phyloP scores from a whole-genome alignment of 2,329 filamentous ascomycete species.

The Periglandula ipomoeae region DNA sequence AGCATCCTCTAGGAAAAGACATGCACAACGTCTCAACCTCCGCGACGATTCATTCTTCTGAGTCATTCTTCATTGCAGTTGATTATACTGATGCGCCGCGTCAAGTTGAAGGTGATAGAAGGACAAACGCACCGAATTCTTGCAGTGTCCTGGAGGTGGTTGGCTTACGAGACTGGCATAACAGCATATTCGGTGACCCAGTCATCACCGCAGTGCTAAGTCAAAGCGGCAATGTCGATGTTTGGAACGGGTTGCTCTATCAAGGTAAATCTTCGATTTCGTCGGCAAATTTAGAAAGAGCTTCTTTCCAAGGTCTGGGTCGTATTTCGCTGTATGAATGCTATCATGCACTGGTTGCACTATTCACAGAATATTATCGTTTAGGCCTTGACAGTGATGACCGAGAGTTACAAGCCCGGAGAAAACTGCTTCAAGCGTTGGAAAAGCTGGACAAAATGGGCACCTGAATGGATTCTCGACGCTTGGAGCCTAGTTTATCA shows the following conservation, averaged over 20 bases:
- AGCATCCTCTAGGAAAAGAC: neutral
- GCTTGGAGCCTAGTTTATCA: constrained; percentile 29
- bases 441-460: constrained; percentile 34
- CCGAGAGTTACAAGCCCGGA: constrained; percentile 43
- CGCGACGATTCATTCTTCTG: neutral
- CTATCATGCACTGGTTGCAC: constrained; percentile 43
- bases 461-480: constrained; percentile 18
- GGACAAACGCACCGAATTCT: neutral
- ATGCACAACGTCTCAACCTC: neutral
- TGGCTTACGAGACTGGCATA: constrained; percentile 46
- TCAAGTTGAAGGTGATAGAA: neutral
- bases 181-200: constrained; percentile 51
- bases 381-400: constrained; percentile 37
- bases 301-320: constrained; percentile 22
- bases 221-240: constrained; percentile 31
- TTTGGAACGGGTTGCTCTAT: constrained; percentile 37
- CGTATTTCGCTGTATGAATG: constrained; percentile 48
- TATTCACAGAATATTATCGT: constrained; percentile 48
- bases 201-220: constrained; percentile 42
- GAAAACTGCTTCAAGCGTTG: constrained; percentile 38
- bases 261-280: neutral
- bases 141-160: neutral
- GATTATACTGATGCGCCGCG: neutral
- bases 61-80: neutral
- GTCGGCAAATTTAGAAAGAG: neutral